Evolutionary conservation across 257 asterid species (phyloP).

Genomic region (Phtheirospermum japonicum): DNA sequence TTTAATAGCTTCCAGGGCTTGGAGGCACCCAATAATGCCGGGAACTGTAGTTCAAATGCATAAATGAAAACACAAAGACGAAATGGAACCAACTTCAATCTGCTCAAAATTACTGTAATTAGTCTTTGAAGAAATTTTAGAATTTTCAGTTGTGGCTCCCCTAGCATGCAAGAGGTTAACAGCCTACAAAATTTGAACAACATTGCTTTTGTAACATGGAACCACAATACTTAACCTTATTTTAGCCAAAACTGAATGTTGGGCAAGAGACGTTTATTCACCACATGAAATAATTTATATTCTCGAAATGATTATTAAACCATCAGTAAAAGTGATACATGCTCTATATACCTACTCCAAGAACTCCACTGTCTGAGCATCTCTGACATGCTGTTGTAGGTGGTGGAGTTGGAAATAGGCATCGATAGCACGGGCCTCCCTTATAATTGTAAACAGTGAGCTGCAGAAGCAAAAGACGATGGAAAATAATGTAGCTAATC

Average conservation of each 20-base stretch:
- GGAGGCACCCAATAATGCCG: too few relatives aligned
- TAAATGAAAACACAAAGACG: background rate
- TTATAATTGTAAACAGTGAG: constrained; percentile 8
- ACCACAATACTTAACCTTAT: background rate
- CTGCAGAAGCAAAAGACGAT: background rate
- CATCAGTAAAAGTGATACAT: background rate
- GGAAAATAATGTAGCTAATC: too few relatives aligned
- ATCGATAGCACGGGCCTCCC: constrained; percentile 7
- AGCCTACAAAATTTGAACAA: too few relatives aligned
- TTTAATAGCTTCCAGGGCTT: too few relatives aligned
- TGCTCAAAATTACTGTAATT: background rate
- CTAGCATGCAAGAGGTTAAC: too few relatives aligned
- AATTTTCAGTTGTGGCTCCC: background rate
- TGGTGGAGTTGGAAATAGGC: too few relatives aligned
- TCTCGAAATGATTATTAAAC: background rate
- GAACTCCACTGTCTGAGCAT: constrained; percentile 59
- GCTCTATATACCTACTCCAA: constrained; percentile 4
- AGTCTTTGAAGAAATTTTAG: background rate
- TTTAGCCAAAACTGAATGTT: too few relatives aligned
- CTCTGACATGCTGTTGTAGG: too few relatives aligned
- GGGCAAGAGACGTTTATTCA: background rate
- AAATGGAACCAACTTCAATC: background rate
- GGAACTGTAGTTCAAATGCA: too few relatives aligned
- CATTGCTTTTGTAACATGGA: background rate
- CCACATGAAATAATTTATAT: background rate